Percentiles rank a stretch among this genome's conserved stretches.
phyloP scores from a whole-genome alignment of 1,284 basidiomycete genomes.

The Naganishia sp. region DNA sequence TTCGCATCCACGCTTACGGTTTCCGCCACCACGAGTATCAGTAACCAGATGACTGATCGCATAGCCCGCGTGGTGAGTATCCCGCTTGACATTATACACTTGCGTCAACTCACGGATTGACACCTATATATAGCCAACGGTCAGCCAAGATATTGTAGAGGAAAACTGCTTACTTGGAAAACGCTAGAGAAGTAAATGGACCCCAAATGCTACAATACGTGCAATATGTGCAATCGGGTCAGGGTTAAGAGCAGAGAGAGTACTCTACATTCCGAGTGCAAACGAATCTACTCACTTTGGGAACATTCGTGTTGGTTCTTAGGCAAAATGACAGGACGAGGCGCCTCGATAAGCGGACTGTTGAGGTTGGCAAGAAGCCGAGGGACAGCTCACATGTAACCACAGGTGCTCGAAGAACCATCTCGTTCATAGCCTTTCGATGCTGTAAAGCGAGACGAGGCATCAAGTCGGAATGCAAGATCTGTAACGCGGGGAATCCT shows the following conservation, averaged over 20 bases:
- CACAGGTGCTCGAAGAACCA: conserved; percentile 19
- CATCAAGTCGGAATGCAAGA: too few species aligned
- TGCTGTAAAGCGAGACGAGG: neutral
- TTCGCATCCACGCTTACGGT: conserved; percentile 1
- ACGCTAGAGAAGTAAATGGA: conserved; percentile 27
- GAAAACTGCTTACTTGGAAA: conserved; percentile 6
- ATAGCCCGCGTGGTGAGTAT: neutral
- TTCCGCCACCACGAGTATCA: conserved; percentile 14
- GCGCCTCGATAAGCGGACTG: too few species aligned
- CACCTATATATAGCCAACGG: neutral
- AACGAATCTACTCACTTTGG: conserved; percentile 6
- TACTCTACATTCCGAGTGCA: too few species aligned
- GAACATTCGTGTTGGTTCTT: conserved; percentile 21
- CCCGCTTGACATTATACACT: neutral
- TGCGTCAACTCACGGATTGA: conserved; percentile 10
- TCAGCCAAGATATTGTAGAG: neutral
- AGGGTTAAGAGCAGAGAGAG: too few species aligned
- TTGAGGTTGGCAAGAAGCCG: too few species aligned
- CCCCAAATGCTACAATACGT: conserved; percentile 23
- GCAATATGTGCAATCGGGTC: neutral
- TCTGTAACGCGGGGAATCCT: neutral
- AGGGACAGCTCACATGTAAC: conserved; percentile 18
- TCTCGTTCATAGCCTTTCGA: conserved; percentile 21
- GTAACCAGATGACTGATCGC: conserved; percentile 21
- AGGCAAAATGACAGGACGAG: too few species aligned